These are phyloP conservation scores for Jacaranda mimosifolia DNA, from an alignment of 257 asterid species.

Conservation along the genomic window DNA sequence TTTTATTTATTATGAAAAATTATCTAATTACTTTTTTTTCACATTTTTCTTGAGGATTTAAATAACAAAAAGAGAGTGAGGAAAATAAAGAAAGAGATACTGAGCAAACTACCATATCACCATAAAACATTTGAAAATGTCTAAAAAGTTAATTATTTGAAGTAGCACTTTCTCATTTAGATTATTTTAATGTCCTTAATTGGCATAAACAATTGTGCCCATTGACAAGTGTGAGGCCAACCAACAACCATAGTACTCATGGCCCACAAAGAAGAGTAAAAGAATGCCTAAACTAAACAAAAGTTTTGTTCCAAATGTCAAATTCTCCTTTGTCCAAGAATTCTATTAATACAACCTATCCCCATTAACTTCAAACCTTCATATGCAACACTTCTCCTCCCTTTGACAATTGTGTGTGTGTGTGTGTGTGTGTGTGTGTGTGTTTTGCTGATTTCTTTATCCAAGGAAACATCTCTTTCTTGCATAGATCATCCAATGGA, in stretches of 20 bases:
- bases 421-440: slow-evolving; percentile 20
- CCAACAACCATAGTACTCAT: slow-evolving; percentile 36
- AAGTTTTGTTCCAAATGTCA: slow-evolving; percentile 40
- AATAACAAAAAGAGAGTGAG: too few relatives aligned
- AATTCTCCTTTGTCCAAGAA: slow-evolving; percentile 14
- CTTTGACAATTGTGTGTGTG: not conserved
- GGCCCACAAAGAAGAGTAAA: slow-evolving; percentile 34
- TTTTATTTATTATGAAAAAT: not conserved
- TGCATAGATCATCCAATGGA: slow-evolving; percentile 44
- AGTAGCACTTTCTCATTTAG: slow-evolving; percentile 26
- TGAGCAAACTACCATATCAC: slow-evolving; percentile 43
- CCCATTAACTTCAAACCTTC: not conserved
- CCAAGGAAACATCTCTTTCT: slow-evolving; percentile 23
- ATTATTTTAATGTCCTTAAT: slow-evolving; percentile 29
- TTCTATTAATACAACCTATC: slow-evolving; percentile 38
- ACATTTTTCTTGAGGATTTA: not conserved
- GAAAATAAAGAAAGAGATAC: slow-evolving; percentile 23
- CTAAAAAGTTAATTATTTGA: slow-evolving; percentile 26
- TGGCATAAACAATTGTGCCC: slow-evolving; percentile 22
- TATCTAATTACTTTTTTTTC: not conserved
- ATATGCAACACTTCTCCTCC: slow-evolving; percentile 22
- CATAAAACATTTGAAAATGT: slow-evolving; percentile 28
- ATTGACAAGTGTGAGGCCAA: slow-evolving; percentile 41
- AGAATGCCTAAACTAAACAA: slow-evolving; percentile 21
- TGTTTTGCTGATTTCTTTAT: not conserved